Percentiles rank a stretch among this genome's conserved stretches.
phyloP scores from a whole-genome alignment of 139 green algal genomes.

The Ulvella scutata region DNA sequence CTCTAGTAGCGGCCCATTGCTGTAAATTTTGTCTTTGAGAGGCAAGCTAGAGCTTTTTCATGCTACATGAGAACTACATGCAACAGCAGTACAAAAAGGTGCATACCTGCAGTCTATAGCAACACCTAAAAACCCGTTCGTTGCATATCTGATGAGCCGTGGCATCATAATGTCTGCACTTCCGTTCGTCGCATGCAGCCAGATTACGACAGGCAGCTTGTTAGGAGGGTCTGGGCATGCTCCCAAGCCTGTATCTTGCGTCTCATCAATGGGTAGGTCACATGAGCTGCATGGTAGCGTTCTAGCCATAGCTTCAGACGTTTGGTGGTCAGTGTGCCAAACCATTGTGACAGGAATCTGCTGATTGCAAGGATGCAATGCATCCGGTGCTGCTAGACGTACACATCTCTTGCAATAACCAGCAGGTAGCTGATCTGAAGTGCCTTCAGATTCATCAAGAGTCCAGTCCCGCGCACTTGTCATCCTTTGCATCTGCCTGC shows the following conservation, averaged over 20 bases:
- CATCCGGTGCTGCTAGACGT: neutral
- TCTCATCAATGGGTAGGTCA: too few species aligned
- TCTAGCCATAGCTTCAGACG: too few species aligned
- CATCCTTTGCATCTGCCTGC: too few species aligned
- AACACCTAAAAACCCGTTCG: constrained; percentile 29
- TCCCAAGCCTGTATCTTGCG: too few species aligned
- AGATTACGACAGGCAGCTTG: constrained; percentile 12
- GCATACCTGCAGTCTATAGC: constrained; percentile 30
- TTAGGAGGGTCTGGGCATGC: too few species aligned
- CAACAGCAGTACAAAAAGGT: too few species aligned
- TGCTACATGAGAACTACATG: constrained; percentile 35
- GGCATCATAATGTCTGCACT: constrained; percentile 17
- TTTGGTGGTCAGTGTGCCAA: too few species aligned
- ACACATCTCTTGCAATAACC: neutral
- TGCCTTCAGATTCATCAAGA: too few species aligned
- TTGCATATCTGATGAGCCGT: constrained; percentile 20
- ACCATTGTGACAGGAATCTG: too few species aligned
- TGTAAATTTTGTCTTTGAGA: neutral
- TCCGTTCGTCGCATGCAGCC: constrained; percentile 23
- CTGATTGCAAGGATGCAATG: neutral
- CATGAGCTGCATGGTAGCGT: too few species aligned
- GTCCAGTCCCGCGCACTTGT: too few species aligned
- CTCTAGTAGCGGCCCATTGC: neutral
- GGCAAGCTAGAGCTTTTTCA: constrained; percentile 5
- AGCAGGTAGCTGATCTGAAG: too few species aligned